phyloP scores from a whole-genome alignment of 1,284 basidiomycete species.

The Cryptococcus hybrid region DNA sequence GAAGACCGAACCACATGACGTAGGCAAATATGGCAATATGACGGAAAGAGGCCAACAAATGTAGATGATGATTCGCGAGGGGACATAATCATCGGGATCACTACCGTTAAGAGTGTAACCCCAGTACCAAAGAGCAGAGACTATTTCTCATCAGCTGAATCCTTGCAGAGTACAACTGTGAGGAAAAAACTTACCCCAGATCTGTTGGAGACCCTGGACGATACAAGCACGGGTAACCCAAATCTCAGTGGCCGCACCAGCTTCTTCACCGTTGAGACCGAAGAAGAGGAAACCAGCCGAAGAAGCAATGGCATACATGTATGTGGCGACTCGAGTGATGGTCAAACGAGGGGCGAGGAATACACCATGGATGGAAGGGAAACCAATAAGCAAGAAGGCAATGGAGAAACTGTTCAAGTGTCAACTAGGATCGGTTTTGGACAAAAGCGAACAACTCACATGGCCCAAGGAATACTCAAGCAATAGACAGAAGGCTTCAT shows the following conservation, averaged over 20 bases:
- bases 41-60: slow-evolving; percentile 78
- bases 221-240: slow-evolving; percentile 86
- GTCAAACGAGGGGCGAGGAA: slow-evolving; percentile 63
- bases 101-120: slow-evolving; percentile 68
- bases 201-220: slow-evolving; percentile 88
- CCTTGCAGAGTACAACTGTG: no score
- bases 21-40: slow-evolving; percentile 74
- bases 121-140: slow-evolving; percentile 89
- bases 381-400: slow-evolving; percentile 83
- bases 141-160: no score
- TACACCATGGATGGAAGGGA: slow-evolving; percentile 70
- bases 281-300: slow-evolving; percentile 87
- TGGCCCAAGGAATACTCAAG: slow-evolving; percentile 68
- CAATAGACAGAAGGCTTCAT: slow-evolving; percentile 83
- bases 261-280: slow-evolving; percentile 92
- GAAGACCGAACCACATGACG: slow-evolving; percentile 77
- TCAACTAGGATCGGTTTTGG: not conserved
- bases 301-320: slow-evolving; percentile 81
- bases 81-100: slow-evolving; percentile 41
- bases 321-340: slow-evolving; percentile 74
- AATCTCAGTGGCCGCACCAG: slow-evolving; percentile 85
- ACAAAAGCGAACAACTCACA: not conserved
- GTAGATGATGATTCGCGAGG: slow-evolving; percentile 57
- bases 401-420: slow-evolving; percentile 59
- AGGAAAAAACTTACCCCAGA: no score